Base-by-base conservation (phyloP, 1,139 yeast genomes). In the Yamadazyma dendronema region DNA sequence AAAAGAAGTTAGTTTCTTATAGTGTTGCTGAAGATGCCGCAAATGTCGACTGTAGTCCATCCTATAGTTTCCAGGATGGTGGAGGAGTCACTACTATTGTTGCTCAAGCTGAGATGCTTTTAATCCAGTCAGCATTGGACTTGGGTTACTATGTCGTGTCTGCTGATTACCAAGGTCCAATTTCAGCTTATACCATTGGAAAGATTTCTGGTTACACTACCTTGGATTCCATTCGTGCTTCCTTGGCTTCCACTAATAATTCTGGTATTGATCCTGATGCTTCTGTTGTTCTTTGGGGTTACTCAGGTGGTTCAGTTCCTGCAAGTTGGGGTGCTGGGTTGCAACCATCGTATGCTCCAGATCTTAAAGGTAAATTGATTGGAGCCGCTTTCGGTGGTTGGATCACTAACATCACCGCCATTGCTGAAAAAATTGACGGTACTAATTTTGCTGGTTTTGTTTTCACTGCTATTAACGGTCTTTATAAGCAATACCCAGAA, bases 241-340 rank as follows among this genome's bases (percentile, higher is more conserved):
- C 56, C 1, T 52, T 65, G 36, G 33, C 39, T 1, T 46, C 62
- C 2, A 46, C 46, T 1, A 50, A 54, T 31, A 33, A 48, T 13
- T 65, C 72, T 3, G 65, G 67, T 3, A 40, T 67, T 29, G 38
- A 48, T 9, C 9, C 47, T 1, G 47, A 57, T 33, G 67, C 72
- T 4, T 44, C 53, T 31, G 50, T 58, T 1, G 57, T 52, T 1
- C 16, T 61, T 28, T 67, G 67, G 65, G 73, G 74, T 0, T 67
- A 64, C 41, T 63, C 70, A 6, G 74, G 73, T 17, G 73, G 73
- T 1, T 49, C 66, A 2, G 44, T 65, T n/a, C 65, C 72, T 3
- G 43, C 62, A 4, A 57, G 59, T 2, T 67, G 72, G 72, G 70
- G 68, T 4, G 59, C 68, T 2, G 51, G 59, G 7, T 43, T 65